Base-by-base conservation (phyloP, 2,329 filamentous ascomycete species). In the Aspergillus ruber region DNA sequence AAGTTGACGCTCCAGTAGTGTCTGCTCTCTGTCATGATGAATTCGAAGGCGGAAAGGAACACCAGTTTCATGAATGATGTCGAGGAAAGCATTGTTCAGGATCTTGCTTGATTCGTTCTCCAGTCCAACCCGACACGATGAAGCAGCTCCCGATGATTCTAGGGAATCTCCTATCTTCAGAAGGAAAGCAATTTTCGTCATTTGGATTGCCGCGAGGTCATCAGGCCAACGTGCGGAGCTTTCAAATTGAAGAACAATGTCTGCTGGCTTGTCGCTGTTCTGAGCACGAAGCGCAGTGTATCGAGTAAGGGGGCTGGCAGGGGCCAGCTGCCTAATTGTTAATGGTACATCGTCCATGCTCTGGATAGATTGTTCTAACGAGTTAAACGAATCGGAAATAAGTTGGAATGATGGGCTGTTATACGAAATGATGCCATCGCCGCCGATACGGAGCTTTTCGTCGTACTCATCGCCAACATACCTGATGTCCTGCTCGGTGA, bases 141-240 rank as follows among this genome's bases (percentile, higher is more conserved):
- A 76, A 38, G 74, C 76, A 7, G 79, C 74, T 35, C 84, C 80
- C 2, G 75, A 70, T 15, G 80, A 76, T 57, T 84, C 81, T 3
- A 96, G 71, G 3, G 93, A 77, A 44, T 84, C 82, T 43, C 84
- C 82, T 48, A 95, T 83, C 58, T 82, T 84, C 7, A 85, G 67
- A 8, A 88, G 75, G 63, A 98, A 95, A 3, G 94, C 93, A 35
- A 94, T 80, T 68, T 98, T 98, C 10, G 90, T 90, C 61, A 90
- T 83, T 66, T 98, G 93, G 47, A 97, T 95, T 4, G 91, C 90
- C 3, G 81, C 81, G 7, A 97, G 71, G 61, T 94, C 89, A 62
- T 97, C 90, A 0, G 93, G 93, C 93, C 93, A 98, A 56, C 88
- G 85, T 41, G 83, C 85, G 6, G 93, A 97, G 4, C 86, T 88